phyloP scores from a whole-genome alignment of 768 basidiomycete species.

The Piloderma croceum region DNA sequence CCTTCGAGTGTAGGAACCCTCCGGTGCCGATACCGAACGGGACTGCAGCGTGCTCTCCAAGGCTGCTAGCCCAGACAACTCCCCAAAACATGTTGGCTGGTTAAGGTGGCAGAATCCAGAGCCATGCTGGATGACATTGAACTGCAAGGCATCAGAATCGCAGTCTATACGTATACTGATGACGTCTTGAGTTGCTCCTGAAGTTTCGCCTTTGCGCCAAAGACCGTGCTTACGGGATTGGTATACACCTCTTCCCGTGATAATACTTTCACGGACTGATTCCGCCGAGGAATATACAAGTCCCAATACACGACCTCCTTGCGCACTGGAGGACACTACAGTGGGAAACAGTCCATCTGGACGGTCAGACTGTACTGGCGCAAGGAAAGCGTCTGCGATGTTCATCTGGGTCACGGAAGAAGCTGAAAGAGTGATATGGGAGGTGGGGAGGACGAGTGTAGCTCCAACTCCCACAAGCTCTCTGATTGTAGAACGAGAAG shows the following conservation, averaged over 20 bases:
- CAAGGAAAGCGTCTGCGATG: slow-evolving; percentile 80
- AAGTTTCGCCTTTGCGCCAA: slow-evolving; percentile 96
- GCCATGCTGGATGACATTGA: slow-evolving; percentile 84
- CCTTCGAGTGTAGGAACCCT: slow-evolving; percentile 86
- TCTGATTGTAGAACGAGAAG: slow-evolving; percentile 55
- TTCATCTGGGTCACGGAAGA: slow-evolving; percentile 59
- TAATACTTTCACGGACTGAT: slow-evolving; percentile 81
- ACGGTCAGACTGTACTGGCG: slow-evolving; percentile 78
- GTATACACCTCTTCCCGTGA: slow-evolving; percentile 88
- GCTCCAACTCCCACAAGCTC: slow-evolving; percentile 55
- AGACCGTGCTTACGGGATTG: slow-evolving; percentile 94
- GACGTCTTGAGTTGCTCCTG: slow-evolving; percentile 88
- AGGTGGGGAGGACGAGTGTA: slow-evolving; percentile 65
- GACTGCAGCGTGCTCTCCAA: slow-evolving; percentile 75
- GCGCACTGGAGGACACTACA: slow-evolving; percentile 64
- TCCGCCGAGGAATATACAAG: slow-evolving; percentile 91
- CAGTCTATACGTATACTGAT: slow-evolving; percentile 82
- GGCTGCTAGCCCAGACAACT: slow-evolving; percentile 67
- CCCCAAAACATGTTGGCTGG: slow-evolving; percentile 85
- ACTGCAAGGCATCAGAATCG: slow-evolving; percentile 88
- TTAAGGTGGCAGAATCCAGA: slow-evolving; percentile 92
- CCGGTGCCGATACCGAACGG: slow-evolving; percentile 70
- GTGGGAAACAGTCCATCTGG: slow-evolving; percentile 92
- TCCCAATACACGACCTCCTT: slow-evolving; percentile 75
- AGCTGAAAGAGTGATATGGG: slow-evolving; percentile 55